These are phyloP conservation scores for Cordyceps fumosorosea DNA, from an alignment of 2,329 filamentous ascomycete species.

Conservation along the genomic window DNA sequence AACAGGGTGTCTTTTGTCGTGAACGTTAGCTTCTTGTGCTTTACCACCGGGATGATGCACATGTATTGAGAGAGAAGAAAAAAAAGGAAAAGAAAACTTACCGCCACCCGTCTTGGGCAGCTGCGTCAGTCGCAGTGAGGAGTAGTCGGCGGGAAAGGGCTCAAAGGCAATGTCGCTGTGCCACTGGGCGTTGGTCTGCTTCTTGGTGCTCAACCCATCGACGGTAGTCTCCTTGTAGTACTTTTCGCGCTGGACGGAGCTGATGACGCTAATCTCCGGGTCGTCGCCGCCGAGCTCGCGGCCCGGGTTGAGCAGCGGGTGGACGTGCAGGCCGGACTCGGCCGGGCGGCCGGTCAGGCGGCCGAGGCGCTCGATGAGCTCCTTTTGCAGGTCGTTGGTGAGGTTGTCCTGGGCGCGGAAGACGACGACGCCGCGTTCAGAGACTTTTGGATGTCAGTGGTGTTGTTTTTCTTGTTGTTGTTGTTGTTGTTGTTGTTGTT, in stretches of 20 bases:
- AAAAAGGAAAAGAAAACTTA: constrained; percentile 20
- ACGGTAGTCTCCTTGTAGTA: constrained; percentile 35
- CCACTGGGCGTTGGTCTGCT: constrained; percentile 45
- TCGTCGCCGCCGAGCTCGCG: constrained; percentile 49
- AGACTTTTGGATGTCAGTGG: constrained; percentile 39
- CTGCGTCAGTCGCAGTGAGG: constrained; percentile 46
- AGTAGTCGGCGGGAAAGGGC: constrained; percentile 56
- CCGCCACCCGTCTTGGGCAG: constrained; percentile 49
- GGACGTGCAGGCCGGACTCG: constrained; percentile 52
- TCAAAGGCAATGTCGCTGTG: constrained; percentile 63
- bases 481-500: no score
- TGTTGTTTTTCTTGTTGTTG: no score
- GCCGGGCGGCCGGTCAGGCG: constrained; percentile 50
- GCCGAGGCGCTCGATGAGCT: constrained; percentile 54
- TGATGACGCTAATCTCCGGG: constrained; percentile 58
- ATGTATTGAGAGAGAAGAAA: no score
- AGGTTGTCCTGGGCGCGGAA: constrained; percentile 59
- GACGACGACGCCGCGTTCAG: constrained; percentile 63
- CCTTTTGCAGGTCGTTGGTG: constrained; percentile 58
- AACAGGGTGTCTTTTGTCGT: constrained; percentile 47
- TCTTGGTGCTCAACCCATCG: constrained; percentile 29
- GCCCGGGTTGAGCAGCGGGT: constrained; percentile 48
- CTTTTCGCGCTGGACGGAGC: constrained; percentile 47
- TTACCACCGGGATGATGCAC: no score
- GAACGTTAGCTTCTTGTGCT: no score